Evolutionary conservation across 2,329 filamentous ascomycete genomes (phyloP).

Genomic region (Alternaria brassicae): DNA sequence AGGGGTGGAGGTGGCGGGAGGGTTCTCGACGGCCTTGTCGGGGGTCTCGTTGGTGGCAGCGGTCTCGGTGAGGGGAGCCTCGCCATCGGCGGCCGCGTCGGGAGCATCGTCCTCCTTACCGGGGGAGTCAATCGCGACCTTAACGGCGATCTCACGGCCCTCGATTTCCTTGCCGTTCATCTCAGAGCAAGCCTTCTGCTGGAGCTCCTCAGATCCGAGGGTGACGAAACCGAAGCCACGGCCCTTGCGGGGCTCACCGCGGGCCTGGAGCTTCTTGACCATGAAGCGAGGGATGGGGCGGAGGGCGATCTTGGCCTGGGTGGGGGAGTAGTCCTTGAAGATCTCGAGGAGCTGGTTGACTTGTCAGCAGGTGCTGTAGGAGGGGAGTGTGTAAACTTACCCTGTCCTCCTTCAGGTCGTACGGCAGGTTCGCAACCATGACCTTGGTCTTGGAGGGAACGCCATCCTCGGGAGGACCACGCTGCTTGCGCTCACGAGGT

Average conservation of each 20-base stretch:
- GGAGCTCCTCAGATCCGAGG: constrained; percentile 90
- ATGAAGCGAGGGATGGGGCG: constrained; percentile 99
- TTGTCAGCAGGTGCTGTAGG: not conserved
- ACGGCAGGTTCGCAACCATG: constrained; percentile 99
- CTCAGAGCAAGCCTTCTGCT: constrained; percentile 95
- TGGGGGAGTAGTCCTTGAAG: constrained; percentile 89
- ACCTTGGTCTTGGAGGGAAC: constrained; percentile 99
- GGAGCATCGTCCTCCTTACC: constrained; percentile 91
- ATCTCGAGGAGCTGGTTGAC: constrained; percentile 86
- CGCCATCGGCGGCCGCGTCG: constrained; percentile 53
- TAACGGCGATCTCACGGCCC: constrained; percentile 98
- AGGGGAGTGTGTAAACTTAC: constrained; percentile 59
- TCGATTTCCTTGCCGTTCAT: constrained; percentile 99
- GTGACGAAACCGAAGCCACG: constrained; percentile 99
- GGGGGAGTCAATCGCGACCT: constrained; percentile 99
- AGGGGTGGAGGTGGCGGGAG: constrained; percentile 37
- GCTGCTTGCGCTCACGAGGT: constrained; percentile 73
- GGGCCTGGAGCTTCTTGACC: constrained; percentile 99
- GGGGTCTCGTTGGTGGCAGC: constrained; percentile 28
- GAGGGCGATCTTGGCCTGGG: constrained; percentile 97
- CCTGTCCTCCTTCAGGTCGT: constrained; percentile 97
- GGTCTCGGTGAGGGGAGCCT: constrained; percentile 44
- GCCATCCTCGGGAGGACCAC: constrained; percentile 94
- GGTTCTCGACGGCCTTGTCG: constrained; percentile 31
- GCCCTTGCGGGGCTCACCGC: constrained; percentile 97